A percentile compares a stretch with the other conserved stretches of the same genome.
phyloP scores from a whole-genome alignment of 192 early-diverging fungal species.

The Backusella parvicylindrica region DNA sequence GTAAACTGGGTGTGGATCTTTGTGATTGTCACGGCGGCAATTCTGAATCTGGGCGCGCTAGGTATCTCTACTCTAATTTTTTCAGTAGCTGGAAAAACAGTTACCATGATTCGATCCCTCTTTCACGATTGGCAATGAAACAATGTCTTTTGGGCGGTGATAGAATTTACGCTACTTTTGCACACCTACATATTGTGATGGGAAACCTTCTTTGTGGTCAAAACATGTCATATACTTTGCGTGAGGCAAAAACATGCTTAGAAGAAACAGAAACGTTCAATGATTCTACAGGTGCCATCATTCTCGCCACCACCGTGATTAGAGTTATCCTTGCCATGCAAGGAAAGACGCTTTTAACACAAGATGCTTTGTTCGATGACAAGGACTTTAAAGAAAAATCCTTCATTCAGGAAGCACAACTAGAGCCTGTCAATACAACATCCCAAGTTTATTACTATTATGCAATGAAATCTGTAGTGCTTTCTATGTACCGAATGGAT shows the following conservation, averaged over 20 bases:
- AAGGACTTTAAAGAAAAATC: slow-evolving; percentile 16
- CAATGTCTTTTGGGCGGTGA: slow-evolving; percentile 18
- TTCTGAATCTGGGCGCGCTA: slow-evolving; percentile 22
- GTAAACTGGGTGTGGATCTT: slow-evolving; percentile 21
- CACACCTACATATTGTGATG: slow-evolving; percentile 15
- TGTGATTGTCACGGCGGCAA: slow-evolving; percentile 24
- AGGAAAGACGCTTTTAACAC: slow-evolving; percentile 27
- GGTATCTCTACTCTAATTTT: slow-evolving; percentile 19
- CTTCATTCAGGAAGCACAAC: background rate
- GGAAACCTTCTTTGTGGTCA: slow-evolving; percentile 22
- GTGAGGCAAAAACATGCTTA: slow-evolving; percentile 26
- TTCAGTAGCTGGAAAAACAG: slow-evolving; percentile 22
- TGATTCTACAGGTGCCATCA: background rate
- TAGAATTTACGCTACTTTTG: slow-evolving; percentile 24
- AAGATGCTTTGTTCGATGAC: slow-evolving; percentile 19
- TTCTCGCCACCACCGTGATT: slow-evolving; percentile 12
- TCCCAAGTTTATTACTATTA: slow-evolving; percentile 15
- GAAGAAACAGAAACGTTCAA: slow-evolving; percentile 6
- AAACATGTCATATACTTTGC: slow-evolving; percentile 11
- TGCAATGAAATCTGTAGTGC: slow-evolving; percentile 11
- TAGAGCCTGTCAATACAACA: background rate
- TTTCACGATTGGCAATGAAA: slow-evolving; percentile 19
- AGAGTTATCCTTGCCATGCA: slow-evolving; percentile 23
- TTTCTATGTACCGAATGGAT: slow-evolving; percentile 19
- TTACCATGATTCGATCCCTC: slow-evolving; percentile 21